Evolutionary conservation across 1,139 yeast species (phyloP), one percentile per base, ranked within the genome.

Genomic region (Pichia sp.): DNA sequence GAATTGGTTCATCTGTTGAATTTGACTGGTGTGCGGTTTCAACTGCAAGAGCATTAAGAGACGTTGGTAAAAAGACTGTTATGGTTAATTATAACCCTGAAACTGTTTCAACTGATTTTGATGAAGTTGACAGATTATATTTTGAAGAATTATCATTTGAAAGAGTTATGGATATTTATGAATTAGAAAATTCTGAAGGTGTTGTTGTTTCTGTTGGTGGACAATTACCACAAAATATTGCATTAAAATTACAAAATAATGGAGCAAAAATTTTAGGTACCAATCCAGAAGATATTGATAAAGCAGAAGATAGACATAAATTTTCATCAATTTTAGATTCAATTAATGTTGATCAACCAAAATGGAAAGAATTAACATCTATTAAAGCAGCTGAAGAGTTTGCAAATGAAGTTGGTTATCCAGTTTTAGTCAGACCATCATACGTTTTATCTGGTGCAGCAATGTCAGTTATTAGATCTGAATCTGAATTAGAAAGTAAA

Each of bases 11-110:
- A 4, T 90, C 97, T 26, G 98, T 92, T 50, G 98, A 92, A 70
- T 92, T 92, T 59, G 98, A 92, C 69, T 92, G 98, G 98, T 92
- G 98, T 76, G 98, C 97, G 42, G 98, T 92, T 51, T 80, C 95
- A 51, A 85, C 98, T 48, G 97, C 95, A 46, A 82, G 97, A 64
- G 89, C 97, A 39, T 78, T 92, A 60, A 82, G 98, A 68, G 83
- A 80, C 48, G 74, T 82, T 48, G 95, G 95, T 52, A 82, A 80
- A 64, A 87, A 84, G 69, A 92, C 98, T 39, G 81, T 92, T 54
- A 92, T 92, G 98, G 78, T 92, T 62, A 92, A 92, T 71, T 92
- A 92, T 70, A 92, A 92, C 71, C 98, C 98, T 48, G 98, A 92
- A 70, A 92, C 98, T 28, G 98, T 92, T 35, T 89, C 97, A 10